Percentiles rank a stretch among this genome's conserved stretches.
Evolutionary conservation across 345 rosid species (phyloP).

Genomic region (Eutrema yunnanense): DNA sequence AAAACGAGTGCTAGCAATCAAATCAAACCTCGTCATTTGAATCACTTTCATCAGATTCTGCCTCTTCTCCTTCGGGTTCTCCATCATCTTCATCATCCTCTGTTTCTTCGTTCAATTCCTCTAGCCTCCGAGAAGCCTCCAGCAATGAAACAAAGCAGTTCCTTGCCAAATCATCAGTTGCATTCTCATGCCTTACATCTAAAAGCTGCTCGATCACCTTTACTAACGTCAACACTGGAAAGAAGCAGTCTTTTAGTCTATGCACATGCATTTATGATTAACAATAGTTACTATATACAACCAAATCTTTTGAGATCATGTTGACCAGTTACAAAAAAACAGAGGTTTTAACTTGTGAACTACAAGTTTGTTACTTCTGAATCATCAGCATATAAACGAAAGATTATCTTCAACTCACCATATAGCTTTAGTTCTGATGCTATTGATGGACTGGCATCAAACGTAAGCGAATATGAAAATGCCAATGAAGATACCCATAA

Average conservation of each 20-base stretch:
- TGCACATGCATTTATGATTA: neutral
- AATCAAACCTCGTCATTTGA: slow-evolving; percentile 53
- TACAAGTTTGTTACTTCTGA: neutral
- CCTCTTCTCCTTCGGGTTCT: slow-evolving; percentile 42
- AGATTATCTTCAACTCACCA: slow-evolving; percentile 36
- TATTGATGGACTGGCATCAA: slow-evolving; percentile 37
- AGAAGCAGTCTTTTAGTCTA: slow-evolving; percentile 16
- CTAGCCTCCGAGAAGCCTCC: slow-evolving; percentile 47
- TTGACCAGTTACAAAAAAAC: neutral
- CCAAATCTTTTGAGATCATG: neutral
- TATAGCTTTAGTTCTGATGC: slow-evolving; percentile 58
- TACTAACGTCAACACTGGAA: slow-evolving; percentile 54
- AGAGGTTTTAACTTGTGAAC: neutral
- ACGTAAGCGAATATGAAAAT: slow-evolving; percentile 35
- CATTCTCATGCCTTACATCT: slow-evolving; percentile 34
- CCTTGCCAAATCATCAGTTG: slow-evolving; percentile 33
- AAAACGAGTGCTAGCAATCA: neutral
- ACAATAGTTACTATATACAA: neutral
- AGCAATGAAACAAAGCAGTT: slow-evolving; percentile 56
- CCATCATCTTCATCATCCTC: slow-evolving; percentile 47
- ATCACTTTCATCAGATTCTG: slow-evolving; percentile 38
- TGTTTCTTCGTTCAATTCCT: slow-evolving; percentile 51
- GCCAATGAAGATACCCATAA: slow-evolving; percentile 67
- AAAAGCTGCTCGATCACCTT: slow-evolving; percentile 58
- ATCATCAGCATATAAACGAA: neutral